phyloP scores from a whole-genome alignment of 208 protist genomes.

The Leishmania amazonensis region DNA sequence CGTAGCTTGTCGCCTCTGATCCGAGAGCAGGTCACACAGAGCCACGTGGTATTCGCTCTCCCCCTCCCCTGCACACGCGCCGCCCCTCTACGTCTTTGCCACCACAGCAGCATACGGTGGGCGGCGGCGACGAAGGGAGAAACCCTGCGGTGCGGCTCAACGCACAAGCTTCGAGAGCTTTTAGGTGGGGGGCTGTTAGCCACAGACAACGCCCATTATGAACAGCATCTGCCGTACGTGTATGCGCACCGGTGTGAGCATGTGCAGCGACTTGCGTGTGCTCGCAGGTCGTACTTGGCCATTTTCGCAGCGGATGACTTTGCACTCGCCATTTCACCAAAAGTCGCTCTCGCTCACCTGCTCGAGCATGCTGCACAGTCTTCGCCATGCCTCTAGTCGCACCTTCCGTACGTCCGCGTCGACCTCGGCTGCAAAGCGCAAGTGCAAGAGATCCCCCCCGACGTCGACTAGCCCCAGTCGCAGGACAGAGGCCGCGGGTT shows the following conservation, averaged over 20 bases:
- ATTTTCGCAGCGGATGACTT: not conserved
- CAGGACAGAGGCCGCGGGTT: not conserved
- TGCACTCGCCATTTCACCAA: not conserved
- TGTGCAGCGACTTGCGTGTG: not conserved
- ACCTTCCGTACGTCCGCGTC: not conserved
- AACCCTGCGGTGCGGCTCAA: not conserved
- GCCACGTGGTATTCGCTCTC: not conserved
- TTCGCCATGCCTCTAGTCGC: constrained; percentile 5
- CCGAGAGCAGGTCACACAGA: too few relatives aligned
- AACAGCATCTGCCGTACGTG: not conserved
- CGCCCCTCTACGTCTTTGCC: not conserved
- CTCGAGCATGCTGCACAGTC: not conserved
- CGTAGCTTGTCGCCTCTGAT: not conserved
- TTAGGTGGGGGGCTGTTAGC: not conserved
- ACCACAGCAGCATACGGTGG: not conserved
- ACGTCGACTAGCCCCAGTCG: not conserved
- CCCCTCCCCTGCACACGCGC: too few relatives aligned
- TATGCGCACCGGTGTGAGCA: constrained; percentile 1
- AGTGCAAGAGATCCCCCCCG: not conserved
- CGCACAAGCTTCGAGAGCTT: not conserved
- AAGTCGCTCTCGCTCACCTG: not conserved
- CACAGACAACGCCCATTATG: not conserved
- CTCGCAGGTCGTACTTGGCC: not conserved
- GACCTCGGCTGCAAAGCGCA: not conserved
- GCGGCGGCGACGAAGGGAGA: not conserved